Conservation (phyloP, 83 land plant genomes). For the Picea engelmannii region DNA sequence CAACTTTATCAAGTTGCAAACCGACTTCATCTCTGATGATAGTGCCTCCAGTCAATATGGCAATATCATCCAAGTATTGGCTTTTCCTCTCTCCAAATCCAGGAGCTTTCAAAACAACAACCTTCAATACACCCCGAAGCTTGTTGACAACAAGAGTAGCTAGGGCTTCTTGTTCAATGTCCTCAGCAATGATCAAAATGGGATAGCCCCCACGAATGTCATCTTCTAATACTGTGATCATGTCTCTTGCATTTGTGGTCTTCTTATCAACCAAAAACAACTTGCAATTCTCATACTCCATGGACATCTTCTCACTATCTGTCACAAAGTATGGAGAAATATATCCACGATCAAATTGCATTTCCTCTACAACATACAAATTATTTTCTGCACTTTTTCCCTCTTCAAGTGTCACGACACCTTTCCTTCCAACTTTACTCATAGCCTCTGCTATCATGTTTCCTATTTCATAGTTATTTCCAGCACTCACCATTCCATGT, state of each 20-base stretch:
- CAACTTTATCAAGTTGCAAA: constrained; percentile 80
- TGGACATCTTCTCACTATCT: no score
- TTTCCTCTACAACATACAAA: no score
- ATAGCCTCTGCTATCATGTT: no score
- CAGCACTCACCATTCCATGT: no score
- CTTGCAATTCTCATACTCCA: no score
- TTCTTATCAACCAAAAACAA: no score
- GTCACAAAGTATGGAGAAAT: no score
- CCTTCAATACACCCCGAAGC: constrained; percentile 76
- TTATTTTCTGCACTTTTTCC: no score
- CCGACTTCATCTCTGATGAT: constrained; percentile 90
- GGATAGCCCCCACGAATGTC: constrained; percentile 87
- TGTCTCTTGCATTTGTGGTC: constrained; percentile 56
- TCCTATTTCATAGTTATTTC: no score
- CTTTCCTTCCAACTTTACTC: no score
- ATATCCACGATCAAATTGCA: no score
- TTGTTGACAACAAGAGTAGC: constrained; percentile 96
- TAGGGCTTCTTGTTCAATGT: constrained; percentile 95
- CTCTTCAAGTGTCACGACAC: no score
- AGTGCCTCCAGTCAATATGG: constrained; percentile 90
- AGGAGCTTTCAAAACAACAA: constrained; percentile 93
- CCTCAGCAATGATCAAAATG: constrained; percentile 84
- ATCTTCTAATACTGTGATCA: constrained; percentile 77
- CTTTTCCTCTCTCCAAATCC: constrained; percentile 96
- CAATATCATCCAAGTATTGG: constrained; percentile 94